Base-by-base conservation (phyloP, 768 basidiomycete genomes). In the Boletus sp. region DNA sequence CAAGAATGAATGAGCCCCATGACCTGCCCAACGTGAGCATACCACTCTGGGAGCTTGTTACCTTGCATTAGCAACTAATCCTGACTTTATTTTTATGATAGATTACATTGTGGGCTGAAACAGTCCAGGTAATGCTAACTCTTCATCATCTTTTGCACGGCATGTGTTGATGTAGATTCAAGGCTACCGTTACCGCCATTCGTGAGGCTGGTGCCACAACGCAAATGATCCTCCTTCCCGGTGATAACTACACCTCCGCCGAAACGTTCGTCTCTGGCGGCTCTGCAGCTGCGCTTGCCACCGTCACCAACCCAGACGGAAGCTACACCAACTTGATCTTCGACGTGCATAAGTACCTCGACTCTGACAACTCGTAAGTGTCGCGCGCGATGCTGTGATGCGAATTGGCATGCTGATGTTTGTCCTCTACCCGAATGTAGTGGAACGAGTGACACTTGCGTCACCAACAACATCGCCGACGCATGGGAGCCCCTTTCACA, bases 401-500 rank as follows among this genome's bases (percentile, higher is more conserved):
- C 28, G 10, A 36, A n/a, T 50, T 24, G 4, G 1, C n/a, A 24
- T 24, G 3, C 24, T 58, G 1, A 37, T 52, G 4, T 7, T 17
- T 2, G 5, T 17, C n/a, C 11, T n/a, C 20, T 17, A 10, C 12
- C 10, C 6, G 8, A 5, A 4, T 36, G 15, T 14, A 61, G 60
- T 2, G 60, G 60, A 24, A 45, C 53, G 20, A 47, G 37, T 39
- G n/a, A 28, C 14, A 33, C 30, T 3, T 61, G 60, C 15, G 50
- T 52, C 30, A 46, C 47, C 5, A 52, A 61, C 42, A 55, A 30
- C 28, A 61, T 61, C 9, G 18, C 20, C 4, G 39, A 45, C 10
- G 73, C 77, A 15, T 79, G 80, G 77, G 67, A 66, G 9, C 75
- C 78, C 4, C 73, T 83, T 15, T 72, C 78, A 5, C 64, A 70